Base-by-base conservation (phyloP, 2,329 filamentous ascomycete species). In the Aspergillus clavatus region DNA sequence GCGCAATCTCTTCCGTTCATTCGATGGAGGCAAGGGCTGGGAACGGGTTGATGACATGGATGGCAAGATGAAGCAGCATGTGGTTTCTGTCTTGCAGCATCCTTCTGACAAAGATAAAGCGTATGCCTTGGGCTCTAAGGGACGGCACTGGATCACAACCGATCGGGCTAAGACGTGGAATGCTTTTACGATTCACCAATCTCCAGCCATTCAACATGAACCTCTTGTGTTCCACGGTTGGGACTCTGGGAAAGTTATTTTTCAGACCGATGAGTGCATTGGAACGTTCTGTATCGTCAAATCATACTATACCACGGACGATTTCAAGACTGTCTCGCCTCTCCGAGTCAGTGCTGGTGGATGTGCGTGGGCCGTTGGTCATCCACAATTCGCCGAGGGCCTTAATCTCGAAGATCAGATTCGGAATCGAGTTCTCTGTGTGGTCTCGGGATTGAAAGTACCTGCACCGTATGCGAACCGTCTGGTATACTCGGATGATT, bases 311-410 rank as follows among this genome's bases (percentile, higher is more conserved):
- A 97, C 93, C 2, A 83, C 78, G 11, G 85, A 97, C 67, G 88
- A 88, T 53, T 98, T 98, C 72, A 76, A 84, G 53, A 79, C 78
- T 4, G 69, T 81, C 41, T 78, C 86, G 54, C 68, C 76, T 5
- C 75, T 96, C 47, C 79, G 85, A 42, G 74, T 79, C 33, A 79
- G 83, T 54, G 87, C 87, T 2, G 75, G 81, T 39, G 84, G 86
- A 50, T 98, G 93, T 66, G 81, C 84, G 65, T 98, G 91, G 89
- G 91, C 93, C 41, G 88, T 88, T 61, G 81, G 82, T 11, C 82
- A 86, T 10, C 76, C 80, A 4, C 69, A 82, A 33, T 96, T 98
- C 47, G 70, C 60, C 4, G 54, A 61, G 38, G 62, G 64, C 18
- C 37, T 64, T 64, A 84, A 84, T 48, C 70, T 83, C 43, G 70